A percentile compares a stretch with the other conserved stretches of the same genome.
phyloP scores from a whole-genome alignment of 2,329 filamentous ascomycete genomes.

The Beauveria bassiana region DNA sequence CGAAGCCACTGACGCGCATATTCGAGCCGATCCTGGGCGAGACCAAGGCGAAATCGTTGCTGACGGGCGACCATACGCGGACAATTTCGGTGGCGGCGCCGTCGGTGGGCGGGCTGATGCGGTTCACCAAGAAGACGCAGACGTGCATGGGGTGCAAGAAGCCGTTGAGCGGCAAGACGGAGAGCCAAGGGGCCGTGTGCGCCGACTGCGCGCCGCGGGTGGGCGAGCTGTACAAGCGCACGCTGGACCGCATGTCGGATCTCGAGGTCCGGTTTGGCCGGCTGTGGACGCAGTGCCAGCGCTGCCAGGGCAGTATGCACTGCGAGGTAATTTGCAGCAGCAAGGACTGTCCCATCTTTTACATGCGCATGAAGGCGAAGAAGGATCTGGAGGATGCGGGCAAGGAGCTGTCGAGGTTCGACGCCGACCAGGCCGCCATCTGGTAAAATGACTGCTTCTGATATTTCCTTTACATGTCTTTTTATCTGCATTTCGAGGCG shows the following conservation, averaged over 20 bases:
- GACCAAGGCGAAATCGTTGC: constrained; percentile 76
- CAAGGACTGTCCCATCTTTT: constrained; percentile 97
- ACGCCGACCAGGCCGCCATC: constrained; percentile 68
- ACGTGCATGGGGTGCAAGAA: constrained; percentile 99
- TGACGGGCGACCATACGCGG: constrained; percentile 92
- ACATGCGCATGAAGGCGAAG: constrained; percentile 99
- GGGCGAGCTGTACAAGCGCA: constrained; percentile 90
- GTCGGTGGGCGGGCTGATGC: constrained; percentile 90
- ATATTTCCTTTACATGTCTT: not conserved
- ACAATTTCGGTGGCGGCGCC: constrained; percentile 88
- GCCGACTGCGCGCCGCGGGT: constrained; percentile 75
- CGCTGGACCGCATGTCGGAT: constrained; percentile 79
- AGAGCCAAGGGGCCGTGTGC: constrained; percentile 81
- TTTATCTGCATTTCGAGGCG: not conserved
- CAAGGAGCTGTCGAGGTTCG: constrained; percentile 83
- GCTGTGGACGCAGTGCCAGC: constrained; percentile 96
- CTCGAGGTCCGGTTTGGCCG: constrained; percentile 87
- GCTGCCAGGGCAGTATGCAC: constrained; percentile 96
- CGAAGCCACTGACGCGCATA: constrained; percentile 88
- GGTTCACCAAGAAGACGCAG: constrained; percentile 94
- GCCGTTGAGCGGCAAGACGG: constrained; percentile 71
- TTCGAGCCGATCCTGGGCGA: constrained; percentile 97
- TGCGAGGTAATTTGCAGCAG: constrained; percentile 96
- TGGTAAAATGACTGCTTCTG: constrained; percentile 30
- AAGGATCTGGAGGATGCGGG: constrained; percentile 96